Evolutionary conservation across 2,329 filamentous ascomycete genomes (phyloP).

Genomic region (Aureobasidium sp.): DNA sequence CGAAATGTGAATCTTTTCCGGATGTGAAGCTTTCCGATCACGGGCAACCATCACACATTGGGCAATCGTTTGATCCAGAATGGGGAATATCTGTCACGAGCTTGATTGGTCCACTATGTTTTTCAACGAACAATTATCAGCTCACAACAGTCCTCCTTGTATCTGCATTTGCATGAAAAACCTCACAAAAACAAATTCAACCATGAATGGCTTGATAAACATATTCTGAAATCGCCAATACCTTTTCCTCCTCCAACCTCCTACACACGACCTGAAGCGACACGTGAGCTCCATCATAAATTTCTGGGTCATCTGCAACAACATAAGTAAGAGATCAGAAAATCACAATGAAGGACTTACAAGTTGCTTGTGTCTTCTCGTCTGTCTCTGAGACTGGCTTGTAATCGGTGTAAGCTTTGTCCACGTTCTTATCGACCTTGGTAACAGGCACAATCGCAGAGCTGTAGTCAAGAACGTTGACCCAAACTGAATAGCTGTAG

Average conservation of each 20-base stretch:
- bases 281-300: constrained; percentile 30
- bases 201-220: constrained; percentile 11
- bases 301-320: constrained; percentile 27
- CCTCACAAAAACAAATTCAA: neutral
- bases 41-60: neutral
- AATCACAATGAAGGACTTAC: constrained; percentile 27
- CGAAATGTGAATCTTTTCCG: neutral
- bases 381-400: constrained; percentile 33
- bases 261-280: constrained; percentile 29
- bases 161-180: neutral
- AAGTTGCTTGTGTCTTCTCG: constrained; percentile 32
- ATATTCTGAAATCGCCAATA: constrained; percentile 29
- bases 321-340: neutral
- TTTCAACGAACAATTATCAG: neutral
- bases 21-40: neutral
- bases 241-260: constrained; percentile 32
- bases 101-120: neutral
- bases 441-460: constrained; percentile 50
- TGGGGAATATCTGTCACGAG: neutral
- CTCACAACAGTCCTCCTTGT: neutral
- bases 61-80: neutral
- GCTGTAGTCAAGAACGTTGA: constrained; percentile 53
- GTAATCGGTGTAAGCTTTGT: constrained; percentile 32
- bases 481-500: constrained; percentile 38
- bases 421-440: constrained; percentile 44